phyloP scores from a whole-genome alignment of 345 rosid species.

The Balakata baccata region DNA sequence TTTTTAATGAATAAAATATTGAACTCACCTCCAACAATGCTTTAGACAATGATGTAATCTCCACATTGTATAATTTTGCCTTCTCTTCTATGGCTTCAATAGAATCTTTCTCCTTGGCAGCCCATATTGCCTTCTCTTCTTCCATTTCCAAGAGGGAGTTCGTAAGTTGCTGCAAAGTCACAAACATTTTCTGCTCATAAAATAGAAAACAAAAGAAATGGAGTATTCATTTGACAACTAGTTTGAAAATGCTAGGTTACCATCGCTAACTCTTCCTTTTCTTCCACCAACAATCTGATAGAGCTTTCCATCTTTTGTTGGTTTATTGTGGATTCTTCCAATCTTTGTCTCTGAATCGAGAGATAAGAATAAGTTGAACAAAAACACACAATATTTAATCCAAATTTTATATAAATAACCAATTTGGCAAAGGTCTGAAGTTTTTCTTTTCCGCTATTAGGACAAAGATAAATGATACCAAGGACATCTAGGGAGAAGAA shows the following conservation, averaged over 20 bases:
- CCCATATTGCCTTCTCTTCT: slow-evolving; percentile 85
- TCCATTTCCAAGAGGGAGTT: slow-evolving; percentile 84
- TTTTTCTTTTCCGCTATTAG: background rate
- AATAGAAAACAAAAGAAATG: background rate
- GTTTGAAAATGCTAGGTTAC: slow-evolving; percentile 32
- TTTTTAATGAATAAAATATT: slow-evolving; percentile 5
- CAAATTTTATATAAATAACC: background rate
- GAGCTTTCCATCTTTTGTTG: slow-evolving; percentile 53
- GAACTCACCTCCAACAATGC: slow-evolving; percentile 53
- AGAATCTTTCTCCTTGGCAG: slow-evolving; percentile 66
- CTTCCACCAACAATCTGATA: slow-evolving; percentile 51
- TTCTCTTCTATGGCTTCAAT: slow-evolving; percentile 61
- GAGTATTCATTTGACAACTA: background rate
- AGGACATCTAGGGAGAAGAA: background rate
- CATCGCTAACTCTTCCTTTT: slow-evolving; percentile 90
- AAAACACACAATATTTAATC: background rate
- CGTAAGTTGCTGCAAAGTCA: slow-evolving; percentile 64
- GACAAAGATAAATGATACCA: background rate
- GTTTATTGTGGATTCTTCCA: slow-evolving; percentile 56
- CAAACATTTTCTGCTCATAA: slow-evolving; percentile 6
- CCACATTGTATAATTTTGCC: slow-evolving; percentile 36
- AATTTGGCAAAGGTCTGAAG: too few relatives aligned
- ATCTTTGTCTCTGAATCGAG: slow-evolving; percentile 44
- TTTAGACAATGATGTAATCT: slow-evolving; percentile 44
- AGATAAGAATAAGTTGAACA: slow-evolving; percentile 12